Evolutionary conservation across 2,329 filamentous ascomycete species (phyloP).

Genomic region (Setomelanomma holmii): DNA sequence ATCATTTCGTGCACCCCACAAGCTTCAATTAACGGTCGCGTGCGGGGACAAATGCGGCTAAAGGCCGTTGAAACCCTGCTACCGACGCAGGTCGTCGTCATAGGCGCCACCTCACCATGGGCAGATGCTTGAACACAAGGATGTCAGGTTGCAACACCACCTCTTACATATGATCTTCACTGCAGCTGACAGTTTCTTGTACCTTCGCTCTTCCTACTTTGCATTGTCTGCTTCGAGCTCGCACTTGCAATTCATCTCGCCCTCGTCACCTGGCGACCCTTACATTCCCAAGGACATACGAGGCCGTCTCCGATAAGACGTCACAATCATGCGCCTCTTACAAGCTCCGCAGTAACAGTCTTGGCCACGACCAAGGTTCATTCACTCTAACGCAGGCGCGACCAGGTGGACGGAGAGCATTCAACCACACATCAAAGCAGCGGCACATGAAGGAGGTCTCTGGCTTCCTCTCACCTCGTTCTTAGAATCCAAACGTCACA

Average conservation of each 20-base stretch:
- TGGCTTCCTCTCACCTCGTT: background rate
- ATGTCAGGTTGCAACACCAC: slow-evolving; percentile 3
- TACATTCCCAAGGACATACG: too few relatives aligned
- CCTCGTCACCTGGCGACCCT: too few relatives aligned
- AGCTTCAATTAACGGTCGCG: slow-evolving; percentile 3
- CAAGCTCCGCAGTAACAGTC: too few relatives aligned
- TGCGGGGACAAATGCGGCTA: slow-evolving; percentile 1
- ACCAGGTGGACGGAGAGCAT: too few relatives aligned
- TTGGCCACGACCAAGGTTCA: too few relatives aligned
- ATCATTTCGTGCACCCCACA: background rate
- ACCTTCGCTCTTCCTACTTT: background rate
- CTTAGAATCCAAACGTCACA: too few relatives aligned
- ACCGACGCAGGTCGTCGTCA: slow-evolving; percentile 6
- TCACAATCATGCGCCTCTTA: too few relatives aligned
- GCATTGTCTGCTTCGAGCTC: background rate
- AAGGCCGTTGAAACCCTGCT: background rate
- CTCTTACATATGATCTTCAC: background rate
- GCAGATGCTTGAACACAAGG: slow-evolving; percentile 1
- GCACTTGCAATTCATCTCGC: too few relatives aligned
- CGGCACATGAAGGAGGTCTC: too few relatives aligned
- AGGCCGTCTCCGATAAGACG: too few relatives aligned
- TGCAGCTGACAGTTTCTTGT: background rate
- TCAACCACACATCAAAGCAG: too few relatives aligned
- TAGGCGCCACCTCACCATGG: slow-evolving; percentile 3
- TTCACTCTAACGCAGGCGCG: too few relatives aligned